Evolutionary conservation across 305 asterid species (phyloP).

Genomic region (Fraxinus sp.): DNA sequence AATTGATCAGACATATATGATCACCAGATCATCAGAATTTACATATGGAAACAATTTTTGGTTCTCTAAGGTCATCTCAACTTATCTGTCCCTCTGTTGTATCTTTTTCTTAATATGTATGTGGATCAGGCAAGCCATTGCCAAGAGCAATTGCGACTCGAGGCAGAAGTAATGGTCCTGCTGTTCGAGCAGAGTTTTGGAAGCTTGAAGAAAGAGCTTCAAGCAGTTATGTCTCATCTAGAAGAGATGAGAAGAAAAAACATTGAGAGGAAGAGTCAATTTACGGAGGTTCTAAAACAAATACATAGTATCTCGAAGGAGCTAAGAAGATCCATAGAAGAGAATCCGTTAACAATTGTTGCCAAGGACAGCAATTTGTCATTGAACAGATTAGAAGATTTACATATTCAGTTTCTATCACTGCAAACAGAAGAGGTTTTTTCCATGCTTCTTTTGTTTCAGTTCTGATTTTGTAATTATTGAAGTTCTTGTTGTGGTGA

Average conservation of each 20-base stretch:
- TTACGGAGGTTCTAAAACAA: conserved; percentile 60
- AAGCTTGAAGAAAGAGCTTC: conserved; percentile 64
- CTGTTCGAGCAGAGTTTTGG: conserved; percentile 48
- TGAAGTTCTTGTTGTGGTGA: conserved; percentile 3
- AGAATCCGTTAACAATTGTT: conserved; percentile 15
- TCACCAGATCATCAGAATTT: conserved; percentile 20
- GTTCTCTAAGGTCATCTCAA: conserved; percentile 57
- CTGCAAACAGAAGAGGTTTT: conserved; percentile 65
- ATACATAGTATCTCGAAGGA: conserved; percentile 53
- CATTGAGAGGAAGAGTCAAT: conserved; percentile 60
- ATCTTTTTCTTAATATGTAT: not conserved
- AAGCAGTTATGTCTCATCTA: conserved; percentile 55
- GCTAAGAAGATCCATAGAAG: conserved; percentile 46
- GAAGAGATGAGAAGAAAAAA: conserved; percentile 61
- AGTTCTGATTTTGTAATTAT: not conserved
- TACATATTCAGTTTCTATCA: conserved; percentile 43
- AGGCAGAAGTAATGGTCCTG: conserved; percentile 48
- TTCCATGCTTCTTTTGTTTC: conserved; percentile 10
- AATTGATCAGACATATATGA: conserved; percentile 23
- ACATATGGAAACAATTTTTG: conserved; percentile 67
- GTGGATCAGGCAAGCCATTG: conserved; percentile 70
- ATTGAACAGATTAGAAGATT: conserved; percentile 60
- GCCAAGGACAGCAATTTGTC: conserved; percentile 71
- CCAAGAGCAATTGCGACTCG: conserved; percentile 71
- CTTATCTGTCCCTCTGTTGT: not conserved